Evolutionary conservation across 1,139 yeast genomes (phyloP).

Genomic region (Yamadazyma kanchanaburiensis): DNA sequence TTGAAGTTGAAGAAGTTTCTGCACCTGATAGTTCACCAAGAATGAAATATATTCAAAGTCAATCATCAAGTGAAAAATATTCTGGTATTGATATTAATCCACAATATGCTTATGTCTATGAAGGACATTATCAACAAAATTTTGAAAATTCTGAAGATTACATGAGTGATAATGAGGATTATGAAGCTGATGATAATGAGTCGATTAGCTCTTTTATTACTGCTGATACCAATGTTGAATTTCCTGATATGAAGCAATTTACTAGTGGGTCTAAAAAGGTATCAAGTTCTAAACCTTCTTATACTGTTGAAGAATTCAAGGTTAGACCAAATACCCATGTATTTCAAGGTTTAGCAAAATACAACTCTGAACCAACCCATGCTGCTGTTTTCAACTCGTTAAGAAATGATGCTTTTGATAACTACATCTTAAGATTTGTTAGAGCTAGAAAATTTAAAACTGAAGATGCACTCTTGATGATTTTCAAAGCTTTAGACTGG

Average conservation of each 20-base stretch:
- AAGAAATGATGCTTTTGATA: constrained; percentile 36
- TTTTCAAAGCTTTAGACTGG: constrained; percentile 38
- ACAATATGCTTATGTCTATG: constrained; percentile 20
- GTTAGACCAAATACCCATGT: constrained; percentile 18
- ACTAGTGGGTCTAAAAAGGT: constrained; percentile 3
- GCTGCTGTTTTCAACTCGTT: constrained; percentile 16
- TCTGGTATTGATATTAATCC: constrained; percentile 21
- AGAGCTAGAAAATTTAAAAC: constrained; percentile 44
- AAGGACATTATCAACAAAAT: constrained; percentile 20
- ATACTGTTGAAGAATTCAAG: constrained; percentile 8
- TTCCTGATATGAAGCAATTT: constrained; percentile 16
- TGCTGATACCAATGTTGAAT: constrained; percentile 31
- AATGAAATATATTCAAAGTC: constrained; percentile 28
- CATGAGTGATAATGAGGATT: constrained; percentile 18
- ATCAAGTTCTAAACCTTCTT: constrained; percentile 1
- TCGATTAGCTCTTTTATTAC: constrained; percentile 38
- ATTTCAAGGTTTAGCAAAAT: constrained; percentile 18
- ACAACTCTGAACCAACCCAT: constrained; percentile 26
- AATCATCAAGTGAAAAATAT: constrained; percentile 28
- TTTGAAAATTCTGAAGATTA: constrained; percentile 24
- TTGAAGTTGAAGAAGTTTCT: constrained; percentile 8
- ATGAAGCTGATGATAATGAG: constrained; percentile 16
- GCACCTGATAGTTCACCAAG: constrained; percentile 23
- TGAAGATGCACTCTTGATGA: constrained; percentile 32
- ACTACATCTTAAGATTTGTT: constrained; percentile 31